Base-by-base conservation (phyloP, 768 basidiomycete genomes). In the Kwoniella newhampshirensis region DNA sequence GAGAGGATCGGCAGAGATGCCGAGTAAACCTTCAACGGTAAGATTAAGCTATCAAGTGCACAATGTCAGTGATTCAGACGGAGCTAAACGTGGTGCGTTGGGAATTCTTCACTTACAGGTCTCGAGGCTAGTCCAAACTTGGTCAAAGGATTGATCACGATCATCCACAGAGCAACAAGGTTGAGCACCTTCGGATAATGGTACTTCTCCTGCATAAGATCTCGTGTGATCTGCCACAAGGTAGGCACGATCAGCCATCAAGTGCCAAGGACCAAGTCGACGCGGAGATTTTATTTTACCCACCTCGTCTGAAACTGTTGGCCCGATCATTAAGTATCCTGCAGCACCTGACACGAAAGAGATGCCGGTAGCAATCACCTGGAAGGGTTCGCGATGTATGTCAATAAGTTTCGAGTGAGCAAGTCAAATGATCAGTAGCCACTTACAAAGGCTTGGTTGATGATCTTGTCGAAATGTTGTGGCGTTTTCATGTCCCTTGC, bases 281-380 rank as follows among this genome's bases (percentile, higher is more conserved):
- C 18, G 21, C 3, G 13, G 2, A 17, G 3, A 4, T 32, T 5
- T 8, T 30, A n/a, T 17, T 7, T 52, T 44, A 20, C 23, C 47
- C 57, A 89, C 89, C 81, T 91, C 90, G 57, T 88, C 89, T 66
- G 84, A 85, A 46, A 93, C 89, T 28, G 73, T 66, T 46, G 82
- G 79, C 9, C 91, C 91, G 70, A 91, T 92, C 94, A 98, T 98
- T 18, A 89, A 75, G 66, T 96, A 97, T 0, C 93, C 94, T 18
- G 84, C 85, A 42, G 82, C 83, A 3, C 87, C 91, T 26, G 91
- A 85, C 11, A 86, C 46, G 28, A 78, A 73, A 26, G 80, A 81
- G 26, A 88, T 77, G 32, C 79, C 77, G 0, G 87, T 86, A 20
- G 87, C 83, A 44, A 85, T 79, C 20, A 79, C 64, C 87, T 87